Base-by-base conservation (phyloP, 202 grass and related monocot genomes). In the Brachypodium distachyon region DNA sequence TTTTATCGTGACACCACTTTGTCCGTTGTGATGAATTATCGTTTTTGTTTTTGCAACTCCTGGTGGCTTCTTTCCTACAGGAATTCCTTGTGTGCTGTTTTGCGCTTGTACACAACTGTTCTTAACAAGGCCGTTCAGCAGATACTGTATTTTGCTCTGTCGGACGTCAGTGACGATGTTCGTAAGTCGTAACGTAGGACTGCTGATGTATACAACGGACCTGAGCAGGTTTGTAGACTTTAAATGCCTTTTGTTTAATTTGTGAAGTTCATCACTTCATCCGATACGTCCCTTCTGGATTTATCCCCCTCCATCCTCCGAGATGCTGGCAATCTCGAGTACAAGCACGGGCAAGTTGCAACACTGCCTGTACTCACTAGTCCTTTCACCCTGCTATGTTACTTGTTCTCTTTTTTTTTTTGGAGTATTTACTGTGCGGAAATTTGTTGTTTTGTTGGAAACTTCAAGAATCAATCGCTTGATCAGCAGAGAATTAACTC, bases 161-260 rank as follows among this genome's bases (percentile, higher is more conserved):
- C 93, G 3, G 93, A 97, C 22, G 93, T 97, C 47, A 97, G 93
- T 55, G 93, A 97, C 82, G 93, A 97, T 97, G 93, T 97, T 38
- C 85, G 93, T 39, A 91, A n/a, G n/a, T n/a, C n/a, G n/a, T n/a
- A n/a, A n/a, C n/a, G n/a, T n/a, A n/a, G 93, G 74, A 97, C 90
- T 52, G 93, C 93, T 70, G 93, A 93, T 72, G 80, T 97, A 29
- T 97, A 93, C 74, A 90, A 89, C 16, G 93, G 93, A 81, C 93
- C 90, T 0, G 93, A 97, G 70, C 93, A 93, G 93, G 93, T 89
- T 32, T 40, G 57, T 82, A 61, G 12, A 40, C 14, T 60, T 73
- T 63, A 46, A 22, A 25, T 79, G 17, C 11, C 58, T 57, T 65
- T 41, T 12, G 23, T 69, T 19, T 64, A 61, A 50, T n/a, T n/a